phyloP scores from a whole-genome alignment of 1,284 basidiomycete genomes.

The Fomitiporia mediterranea region DNA sequence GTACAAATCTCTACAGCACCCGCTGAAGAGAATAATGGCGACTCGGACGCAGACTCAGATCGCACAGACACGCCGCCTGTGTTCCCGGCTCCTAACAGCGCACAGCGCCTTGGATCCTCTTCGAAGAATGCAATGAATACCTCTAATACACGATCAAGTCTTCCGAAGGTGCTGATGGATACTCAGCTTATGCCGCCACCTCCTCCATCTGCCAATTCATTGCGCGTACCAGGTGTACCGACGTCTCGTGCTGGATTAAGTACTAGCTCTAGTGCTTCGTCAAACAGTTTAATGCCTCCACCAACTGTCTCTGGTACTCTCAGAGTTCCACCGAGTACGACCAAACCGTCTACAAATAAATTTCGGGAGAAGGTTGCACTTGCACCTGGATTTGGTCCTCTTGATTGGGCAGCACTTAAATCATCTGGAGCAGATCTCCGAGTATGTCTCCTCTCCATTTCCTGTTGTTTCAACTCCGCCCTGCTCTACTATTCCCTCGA shows the following conservation, averaged over 20 bases:
- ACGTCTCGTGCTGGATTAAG: background rate
- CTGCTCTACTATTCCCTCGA: too few relatives aligned
- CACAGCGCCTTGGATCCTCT: slow-evolving; percentile 56
- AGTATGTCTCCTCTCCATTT: slow-evolving; percentile 38
- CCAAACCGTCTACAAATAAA: slow-evolving; percentile 51
- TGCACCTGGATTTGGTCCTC: slow-evolving; percentile 84
- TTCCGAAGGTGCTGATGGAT: slow-evolving; percentile 49
- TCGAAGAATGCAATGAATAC: slow-evolving; percentile 22
- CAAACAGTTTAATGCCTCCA: background rate
- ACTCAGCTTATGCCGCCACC: slow-evolving; percentile 69
- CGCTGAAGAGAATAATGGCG: slow-evolving; percentile 42
- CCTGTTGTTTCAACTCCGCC: slow-evolving; percentile 15
- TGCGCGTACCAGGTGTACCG: slow-evolving; percentile 39
- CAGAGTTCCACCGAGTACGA: slow-evolving; percentile 55
- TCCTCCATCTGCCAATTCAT: slow-evolving; percentile 48
- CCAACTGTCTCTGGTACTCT: slow-evolving; percentile 30
- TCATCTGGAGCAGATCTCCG: slow-evolving; percentile 73
- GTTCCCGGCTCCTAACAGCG: slow-evolving; percentile 79
- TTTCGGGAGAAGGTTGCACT: slow-evolving; percentile 81
- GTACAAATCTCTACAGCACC: slow-evolving; percentile 7
- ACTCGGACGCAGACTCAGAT: slow-evolving; percentile 39
- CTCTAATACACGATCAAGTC: slow-evolving; percentile 5
- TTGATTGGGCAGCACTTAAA: slow-evolving; percentile 94
- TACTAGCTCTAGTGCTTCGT: slow-evolving; percentile 20
- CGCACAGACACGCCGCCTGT: slow-evolving; percentile 68